A percentile compares a stretch with the other conserved stretches of the same genome.
These are phyloP conservation scores for Globisporangium echinulatum DNA, from an alignment of 352 stramenopile genomes.

Conservation along the genomic window DNA sequence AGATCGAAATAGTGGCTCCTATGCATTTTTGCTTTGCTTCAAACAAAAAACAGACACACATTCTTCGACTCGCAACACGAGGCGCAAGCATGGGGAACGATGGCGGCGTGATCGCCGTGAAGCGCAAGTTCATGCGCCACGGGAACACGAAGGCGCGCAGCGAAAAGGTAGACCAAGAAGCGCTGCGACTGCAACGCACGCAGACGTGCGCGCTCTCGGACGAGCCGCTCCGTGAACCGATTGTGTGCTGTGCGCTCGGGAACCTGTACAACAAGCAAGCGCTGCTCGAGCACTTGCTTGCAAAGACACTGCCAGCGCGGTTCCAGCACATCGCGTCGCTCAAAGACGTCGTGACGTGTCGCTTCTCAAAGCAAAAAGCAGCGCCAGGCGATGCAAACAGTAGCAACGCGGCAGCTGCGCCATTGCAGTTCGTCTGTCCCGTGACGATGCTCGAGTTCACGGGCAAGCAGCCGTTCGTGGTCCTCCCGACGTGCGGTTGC, in stretches of 20 bases:
- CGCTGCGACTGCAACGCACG: conserved; percentile 46
- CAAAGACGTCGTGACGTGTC: conserved; percentile 85
- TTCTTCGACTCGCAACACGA: background rate
- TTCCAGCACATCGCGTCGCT: conserved; percentile 82
- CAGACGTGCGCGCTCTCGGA: conserved; percentile 79
- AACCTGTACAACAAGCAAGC: conserved; percentile 92
- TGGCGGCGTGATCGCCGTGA: conserved; percentile 90
- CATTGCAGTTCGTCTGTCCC: conserved; percentile 40
- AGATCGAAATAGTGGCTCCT: too few species aligned
- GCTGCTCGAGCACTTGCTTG: conserved; percentile 77
- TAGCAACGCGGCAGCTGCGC: too few species aligned
- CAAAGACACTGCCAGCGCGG: conserved; percentile 59
- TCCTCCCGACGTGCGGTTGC: conserved; percentile 77
- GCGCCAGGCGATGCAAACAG: too few species aligned
- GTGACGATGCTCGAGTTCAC: conserved; percentile 87
- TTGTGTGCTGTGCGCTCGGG: conserved; percentile 85
- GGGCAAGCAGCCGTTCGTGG: conserved; percentile 81
- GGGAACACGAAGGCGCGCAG: conserved; percentile 63
- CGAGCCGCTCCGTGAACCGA: conserved; percentile 70
- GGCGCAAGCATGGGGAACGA: conserved; percentile 83
- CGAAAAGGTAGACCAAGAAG: conserved; percentile 63
- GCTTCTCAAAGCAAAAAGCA: conserved; percentile 19
- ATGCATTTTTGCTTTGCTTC: too few species aligned
- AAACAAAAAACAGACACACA: background rate
- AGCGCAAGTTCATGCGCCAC: conserved; percentile 92